Percentiles rank a stretch among this genome's conserved stretches.
Conservation (phyloP, 257 asterid genomes). For the Striga asiatica region DNA sequence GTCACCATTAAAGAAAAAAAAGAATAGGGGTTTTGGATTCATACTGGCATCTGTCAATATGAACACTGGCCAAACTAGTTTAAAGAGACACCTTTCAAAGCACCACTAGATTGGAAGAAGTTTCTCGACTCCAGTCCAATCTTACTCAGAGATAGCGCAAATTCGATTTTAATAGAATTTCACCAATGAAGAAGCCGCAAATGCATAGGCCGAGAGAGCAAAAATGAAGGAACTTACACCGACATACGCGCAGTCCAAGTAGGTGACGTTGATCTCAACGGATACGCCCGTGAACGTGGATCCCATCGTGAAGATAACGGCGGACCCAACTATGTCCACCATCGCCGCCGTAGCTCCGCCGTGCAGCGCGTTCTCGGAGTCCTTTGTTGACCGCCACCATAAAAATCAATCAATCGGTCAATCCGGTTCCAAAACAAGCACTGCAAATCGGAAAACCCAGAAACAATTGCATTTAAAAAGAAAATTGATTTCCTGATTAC, state of each 20-base stretch:
- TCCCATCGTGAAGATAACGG: slow-evolving; percentile 47
- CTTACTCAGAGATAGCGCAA: no score
- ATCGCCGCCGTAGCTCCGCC: slow-evolving; percentile 70
- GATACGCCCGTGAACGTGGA: slow-evolving; percentile 50
- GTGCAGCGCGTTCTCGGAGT: slow-evolving; percentile 54
- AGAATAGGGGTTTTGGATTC: no score
- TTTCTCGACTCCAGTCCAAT: no score
- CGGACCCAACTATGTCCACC: slow-evolving; percentile 68
- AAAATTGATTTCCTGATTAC: not conserved
- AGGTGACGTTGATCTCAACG: slow-evolving; percentile 64
- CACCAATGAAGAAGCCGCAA: no score
- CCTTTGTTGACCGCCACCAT: slow-evolving; percentile 39
- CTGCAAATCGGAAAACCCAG: not conserved
- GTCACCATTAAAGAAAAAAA: no score
- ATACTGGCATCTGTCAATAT: no score
- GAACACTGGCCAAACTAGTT: no score
- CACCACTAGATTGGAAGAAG: no score
- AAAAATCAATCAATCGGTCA: not conserved
- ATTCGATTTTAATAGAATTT: no score
- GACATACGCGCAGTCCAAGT: slow-evolving; percentile 43
- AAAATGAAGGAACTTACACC: slow-evolving; percentile 36
- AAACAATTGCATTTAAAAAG: not conserved
- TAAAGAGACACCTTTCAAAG: no score
- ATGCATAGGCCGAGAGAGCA: no score
- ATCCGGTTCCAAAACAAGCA: not conserved